Percentiles rank a stretch among this genome's conserved stretches.
phyloP scores from a whole-genome alignment of 2,329 filamentous ascomycete species.

The Trichoderma arundinaceum region DNA sequence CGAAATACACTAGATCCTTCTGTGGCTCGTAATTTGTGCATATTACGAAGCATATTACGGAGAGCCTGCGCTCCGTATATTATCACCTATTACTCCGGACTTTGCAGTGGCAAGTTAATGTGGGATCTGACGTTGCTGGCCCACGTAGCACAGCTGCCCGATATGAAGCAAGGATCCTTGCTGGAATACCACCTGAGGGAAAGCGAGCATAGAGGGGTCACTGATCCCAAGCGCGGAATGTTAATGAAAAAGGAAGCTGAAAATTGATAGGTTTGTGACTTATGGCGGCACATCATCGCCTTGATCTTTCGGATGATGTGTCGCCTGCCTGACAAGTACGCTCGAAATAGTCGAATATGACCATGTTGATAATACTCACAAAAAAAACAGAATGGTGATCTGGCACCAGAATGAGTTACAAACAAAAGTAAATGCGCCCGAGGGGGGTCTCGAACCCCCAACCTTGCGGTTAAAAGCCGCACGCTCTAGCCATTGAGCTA shows the following conservation, averaged over 20 bases:
- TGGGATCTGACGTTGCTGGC: background rate
- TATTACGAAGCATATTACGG: conserved; percentile 10
- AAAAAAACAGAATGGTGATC: background rate
- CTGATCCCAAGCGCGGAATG: background rate
- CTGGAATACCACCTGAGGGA: background rate
- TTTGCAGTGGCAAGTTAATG: background rate
- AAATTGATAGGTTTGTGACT: background rate
- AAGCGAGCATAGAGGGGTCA: background rate
- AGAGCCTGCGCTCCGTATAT: background rate
- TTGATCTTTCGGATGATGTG: background rate
- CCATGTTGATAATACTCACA: background rate
- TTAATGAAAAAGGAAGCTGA: background rate
- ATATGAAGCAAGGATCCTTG: conserved; percentile 9
- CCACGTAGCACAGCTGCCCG: conserved; percentile 3
- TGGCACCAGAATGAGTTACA: background rate
- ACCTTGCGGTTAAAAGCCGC: conserved; percentile 45
- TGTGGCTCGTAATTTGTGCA: conserved; percentile 7
- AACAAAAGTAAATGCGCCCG: conserved; percentile 36
- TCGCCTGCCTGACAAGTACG: no score
- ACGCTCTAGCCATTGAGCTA: conserved; percentile 46
- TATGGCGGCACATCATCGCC: background rate
- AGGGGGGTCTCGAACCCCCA: conserved; percentile 45
- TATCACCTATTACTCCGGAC: background rate
- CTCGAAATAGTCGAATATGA: no score
- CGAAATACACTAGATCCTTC: conserved; percentile 9